These are phyloP conservation scores for Mycena epipterygia DNA, from an alignment of 768 basidiomycete species.

Conservation along the genomic window DNA sequence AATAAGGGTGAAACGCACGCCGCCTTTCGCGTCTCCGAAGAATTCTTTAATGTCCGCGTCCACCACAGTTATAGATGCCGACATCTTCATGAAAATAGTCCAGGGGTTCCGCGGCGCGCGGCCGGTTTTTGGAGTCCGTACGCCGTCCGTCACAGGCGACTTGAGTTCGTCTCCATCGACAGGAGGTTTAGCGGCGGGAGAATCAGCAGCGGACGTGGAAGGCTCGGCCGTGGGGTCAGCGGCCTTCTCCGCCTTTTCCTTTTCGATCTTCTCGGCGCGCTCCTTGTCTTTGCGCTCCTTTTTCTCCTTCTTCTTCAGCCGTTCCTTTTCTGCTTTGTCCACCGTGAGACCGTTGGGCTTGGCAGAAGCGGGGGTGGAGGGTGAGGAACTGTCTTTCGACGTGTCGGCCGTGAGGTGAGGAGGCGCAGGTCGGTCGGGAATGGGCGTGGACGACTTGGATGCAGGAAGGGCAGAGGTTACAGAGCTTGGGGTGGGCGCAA, in stretches of 20 bases:
- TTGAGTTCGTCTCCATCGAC: slow-evolving; percentile 57
- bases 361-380: slow-evolving; percentile 48
- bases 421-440: slow-evolving; percentile 52
- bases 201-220: slow-evolving; percentile 46
- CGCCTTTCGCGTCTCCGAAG: slow-evolving; percentile 78
- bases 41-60: slow-evolving; percentile 83
- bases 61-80: slow-evolving; percentile 56
- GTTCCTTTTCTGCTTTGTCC: slow-evolving; percentile 71
- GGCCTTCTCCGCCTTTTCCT: slow-evolving; percentile 57
- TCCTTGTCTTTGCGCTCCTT: slow-evolving; percentile 59
- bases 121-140: slow-evolving; percentile 78
- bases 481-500: slow-evolving; percentile 71
- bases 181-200: slow-evolving; percentile 38
- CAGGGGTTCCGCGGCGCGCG: slow-evolving; percentile 80
- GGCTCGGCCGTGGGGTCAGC: slow-evolving; percentile 37
- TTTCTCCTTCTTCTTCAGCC: slow-evolving; percentile 69
- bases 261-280: slow-evolving; percentile 58
- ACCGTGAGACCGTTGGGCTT: slow-evolving; percentile 57
- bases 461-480: slow-evolving; percentile 61
- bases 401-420: slow-evolving; percentile 48
- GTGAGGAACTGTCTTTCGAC: slow-evolving; percentile 49
- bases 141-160: slow-evolving; percentile 68
- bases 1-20: slow-evolving; percentile 60
- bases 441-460: slow-evolving; percentile 50
- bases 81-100: slow-evolving; percentile 87